These are phyloP conservation scores for Tylopilus balloui DNA, from an alignment of 768 basidiomycete species.

Conservation along the genomic window DNA sequence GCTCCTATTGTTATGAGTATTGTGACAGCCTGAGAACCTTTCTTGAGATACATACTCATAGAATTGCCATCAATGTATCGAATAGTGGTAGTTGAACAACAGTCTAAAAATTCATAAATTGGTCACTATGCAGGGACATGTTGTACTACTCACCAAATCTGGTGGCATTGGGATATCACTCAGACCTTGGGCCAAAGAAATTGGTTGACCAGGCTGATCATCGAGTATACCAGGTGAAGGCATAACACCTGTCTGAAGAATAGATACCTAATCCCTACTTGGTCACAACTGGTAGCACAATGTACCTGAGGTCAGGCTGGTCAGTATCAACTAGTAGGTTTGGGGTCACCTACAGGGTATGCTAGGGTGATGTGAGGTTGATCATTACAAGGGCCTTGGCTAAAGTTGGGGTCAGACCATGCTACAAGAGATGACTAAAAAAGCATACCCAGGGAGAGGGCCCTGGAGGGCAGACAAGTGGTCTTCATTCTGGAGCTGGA, in stretches of 20 bases:
- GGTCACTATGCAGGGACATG: not conserved
- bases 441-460: conserved; percentile 20
- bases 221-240: conserved; percentile 27
- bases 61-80: conserved; percentile 63
- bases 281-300: not conserved
- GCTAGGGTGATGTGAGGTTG: conserved; percentile 28
- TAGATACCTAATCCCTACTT: not conserved
- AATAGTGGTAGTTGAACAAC: conserved; percentile 63
- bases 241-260: conserved; percentile 16
- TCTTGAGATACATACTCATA: conserved; percentile 45
- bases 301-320: conserved; percentile 18
- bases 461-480: conserved; percentile 20
- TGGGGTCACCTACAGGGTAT: conserved; percentile 13
- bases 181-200: conserved; percentile 25
- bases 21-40: not conserved
- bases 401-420: conserved; percentile 10
- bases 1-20: conserved; percentile 49
- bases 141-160: conserved; percentile 44
- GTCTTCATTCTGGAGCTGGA: conserved; percentile 21
- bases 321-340: conserved; percentile 24
- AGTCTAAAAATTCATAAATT: conserved; percentile 37
- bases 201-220: conserved; percentile 15
- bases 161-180: conserved; percentile 45
- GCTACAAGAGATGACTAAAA: not conserved
- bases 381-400: conserved; percentile 20